These are phyloP conservation scores for Fusarium cicatricum DNA, from an alignment of 2,329 filamentous ascomycete genomes.

Conservation along the genomic window DNA sequence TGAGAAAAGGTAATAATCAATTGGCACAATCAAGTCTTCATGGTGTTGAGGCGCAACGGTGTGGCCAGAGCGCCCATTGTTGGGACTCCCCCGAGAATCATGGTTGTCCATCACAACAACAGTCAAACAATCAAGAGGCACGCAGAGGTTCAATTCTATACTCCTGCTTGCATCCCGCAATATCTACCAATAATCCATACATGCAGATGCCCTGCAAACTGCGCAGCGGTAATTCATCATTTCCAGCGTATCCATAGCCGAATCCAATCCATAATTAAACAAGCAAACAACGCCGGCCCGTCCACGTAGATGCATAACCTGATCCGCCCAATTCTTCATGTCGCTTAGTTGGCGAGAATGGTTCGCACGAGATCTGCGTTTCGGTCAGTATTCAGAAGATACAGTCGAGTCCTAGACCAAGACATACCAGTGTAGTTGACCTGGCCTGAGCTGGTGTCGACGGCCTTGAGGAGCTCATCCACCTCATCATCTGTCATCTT, in stretches of 20 bases:
- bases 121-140: constrained; percentile 22
- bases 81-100: neutral
- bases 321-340: constrained; percentile 26
- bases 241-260: constrained; percentile 33
- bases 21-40: neutral
- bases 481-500: constrained; percentile 99
- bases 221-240: constrained; percentile 40
- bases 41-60: neutral
- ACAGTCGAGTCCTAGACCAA: neutral
- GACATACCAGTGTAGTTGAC: constrained; percentile 90
- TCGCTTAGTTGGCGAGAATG: constrained; percentile 79
- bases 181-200: constrained; percentile 43
- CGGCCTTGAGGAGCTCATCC: constrained; percentile 97
- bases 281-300: constrained; percentile 46
- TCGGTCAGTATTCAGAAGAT: neutral
- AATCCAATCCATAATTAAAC: constrained; percentile 42
- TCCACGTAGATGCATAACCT: constrained; percentile 46
- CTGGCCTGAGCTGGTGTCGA: constrained; percentile 94
- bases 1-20: no score
- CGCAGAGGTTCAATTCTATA: constrained; percentile 32
- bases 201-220: constrained; percentile 30
- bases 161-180: constrained; percentile 31
- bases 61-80: neutral
- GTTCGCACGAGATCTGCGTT: constrained; percentile 79
- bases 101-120: neutral